Evolutionary conservation across 768 basidiomycete species (phyloP), one percentile per base, ranked within the genome.

Genomic region (Leccinum subgranulosum): DNA sequence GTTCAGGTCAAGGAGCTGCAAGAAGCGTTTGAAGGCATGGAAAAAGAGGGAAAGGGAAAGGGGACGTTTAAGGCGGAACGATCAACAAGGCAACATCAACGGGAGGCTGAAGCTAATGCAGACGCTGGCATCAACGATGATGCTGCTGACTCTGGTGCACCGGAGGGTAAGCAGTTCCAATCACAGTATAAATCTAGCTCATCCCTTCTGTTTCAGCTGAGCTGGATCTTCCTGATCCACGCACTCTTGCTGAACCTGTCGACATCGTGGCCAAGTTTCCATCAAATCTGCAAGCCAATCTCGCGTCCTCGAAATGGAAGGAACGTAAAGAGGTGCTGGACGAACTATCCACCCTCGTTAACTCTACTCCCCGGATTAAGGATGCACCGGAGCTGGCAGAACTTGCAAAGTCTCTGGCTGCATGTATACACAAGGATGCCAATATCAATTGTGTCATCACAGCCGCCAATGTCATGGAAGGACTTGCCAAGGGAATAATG

Each of bases 261-360:
- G 83, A 94, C 67, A 85, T 97, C 55, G 77, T 87, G 21, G 72
- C 84, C 3, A 87, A 88, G 61, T 79, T 98, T 45, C 90, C 97
- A 0, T 70, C 83, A 3, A 86, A 86, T 55, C 78, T 98, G 59
- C 84, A 90, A 57, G 77, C 85, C 3, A 77, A 81, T 51, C 79
- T 99, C 51, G 82, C 86, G 23, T 98, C 97, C 4, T 85, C 92
- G 0, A 98, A 98, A 73, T 99, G 97, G 97, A 98, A 99, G 68
- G 97, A 99, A 63, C 84, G 93, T 41, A 94, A 98, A 68, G 91
- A 95, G 65, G 90, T 84, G 3, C 77, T 98, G 31, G 94, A 97
- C 61, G 92, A 92, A 27, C 79, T 96, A 23, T 78, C 85, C 47
- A 81, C 82, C 3, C 74, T 92, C 34, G 74, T 98, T 29, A 82